These are phyloP conservation scores for Gossypium schwendimanii DNA, from an alignment of 441 rosid species.

Conservation along the genomic window DNA sequence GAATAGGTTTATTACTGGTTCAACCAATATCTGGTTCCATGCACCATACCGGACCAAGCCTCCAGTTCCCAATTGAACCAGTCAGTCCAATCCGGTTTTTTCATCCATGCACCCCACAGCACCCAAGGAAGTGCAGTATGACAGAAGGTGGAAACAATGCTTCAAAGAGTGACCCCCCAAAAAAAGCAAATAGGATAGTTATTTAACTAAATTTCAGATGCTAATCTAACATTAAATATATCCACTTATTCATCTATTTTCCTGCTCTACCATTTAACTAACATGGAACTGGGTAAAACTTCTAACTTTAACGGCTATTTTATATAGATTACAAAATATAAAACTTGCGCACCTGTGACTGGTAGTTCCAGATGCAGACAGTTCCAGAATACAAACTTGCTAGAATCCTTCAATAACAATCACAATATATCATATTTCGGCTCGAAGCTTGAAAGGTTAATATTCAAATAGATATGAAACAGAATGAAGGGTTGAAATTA, in stretches of 20 bases:
- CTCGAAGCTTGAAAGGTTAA: neutral
- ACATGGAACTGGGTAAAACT: neutral
- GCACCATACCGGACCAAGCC: neutral
- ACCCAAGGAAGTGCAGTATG: neutral
- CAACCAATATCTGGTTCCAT: neutral
- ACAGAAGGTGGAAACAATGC: neutral
- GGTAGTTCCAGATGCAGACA: slow-evolving; percentile 72
- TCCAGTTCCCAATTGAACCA: neutral
- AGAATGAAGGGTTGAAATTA: slow-evolving; percentile 19
- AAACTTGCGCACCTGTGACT: slow-evolving; percentile 48
- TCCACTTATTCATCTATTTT: neutral
- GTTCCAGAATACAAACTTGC: slow-evolving; percentile 72
- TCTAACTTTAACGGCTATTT: neutral
- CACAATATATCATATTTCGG: neutral
- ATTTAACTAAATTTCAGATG: neutral
- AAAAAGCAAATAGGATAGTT: neutral
- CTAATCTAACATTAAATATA: neutral
- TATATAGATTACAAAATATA: neutral
- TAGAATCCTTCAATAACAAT: slow-evolving; percentile 46
- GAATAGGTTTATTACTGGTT: neutral
- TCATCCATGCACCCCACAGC: neutral
- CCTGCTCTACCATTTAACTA: neutral
- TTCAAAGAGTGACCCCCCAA: neutral
- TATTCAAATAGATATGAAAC: neutral
- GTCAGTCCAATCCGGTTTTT: neutral